Evolutionary conservation across 2,329 filamentous ascomycete genomes (phyloP).

Genomic region (Claviceps arundinis): DNA sequence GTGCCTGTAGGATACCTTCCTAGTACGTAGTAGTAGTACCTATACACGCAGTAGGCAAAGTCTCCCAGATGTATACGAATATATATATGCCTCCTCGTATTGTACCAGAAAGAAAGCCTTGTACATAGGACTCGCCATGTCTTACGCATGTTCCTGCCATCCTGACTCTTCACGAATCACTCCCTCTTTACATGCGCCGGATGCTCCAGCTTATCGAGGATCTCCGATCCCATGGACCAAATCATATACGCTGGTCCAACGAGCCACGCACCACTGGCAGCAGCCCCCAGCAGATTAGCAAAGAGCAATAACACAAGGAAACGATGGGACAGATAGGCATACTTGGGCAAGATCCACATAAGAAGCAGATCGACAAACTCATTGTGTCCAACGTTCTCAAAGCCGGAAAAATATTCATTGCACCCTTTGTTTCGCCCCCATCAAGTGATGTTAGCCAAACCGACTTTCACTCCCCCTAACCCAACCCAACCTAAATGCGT

Average conservation of each 20-base stretch:
- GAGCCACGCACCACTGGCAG: slow-evolving; percentile 40
- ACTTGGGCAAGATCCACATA: slow-evolving; percentile 49
- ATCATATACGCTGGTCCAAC: slow-evolving; percentile 39
- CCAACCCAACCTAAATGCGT: too few relatives aligned
- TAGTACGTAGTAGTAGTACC: too few relatives aligned
- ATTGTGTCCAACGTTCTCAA: slow-evolving; percentile 46
- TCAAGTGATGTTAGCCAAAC: too few relatives aligned
- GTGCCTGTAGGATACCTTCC: too few relatives aligned
- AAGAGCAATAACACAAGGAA: not conserved
- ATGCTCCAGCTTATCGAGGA: slow-evolving; percentile 31
- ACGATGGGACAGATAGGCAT: slow-evolving; percentile 13
- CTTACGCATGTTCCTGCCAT: not conserved
- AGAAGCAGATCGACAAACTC: slow-evolving; percentile 27
- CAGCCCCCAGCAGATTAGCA: slow-evolving; percentile 17
- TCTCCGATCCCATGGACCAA: slow-evolving; percentile 33
- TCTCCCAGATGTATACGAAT: too few relatives aligned
- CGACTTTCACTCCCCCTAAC: too few relatives aligned
- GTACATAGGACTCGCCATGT: not conserved
- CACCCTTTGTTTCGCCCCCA: slow-evolving; percentile 26
- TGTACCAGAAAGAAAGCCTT: too few relatives aligned
- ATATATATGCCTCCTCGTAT: too few relatives aligned
- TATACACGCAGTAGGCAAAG: too few relatives aligned
- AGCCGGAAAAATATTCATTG: slow-evolving; percentile 42
- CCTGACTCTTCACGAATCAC: slow-evolving; percentile 10
- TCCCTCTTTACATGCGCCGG: slow-evolving; percentile 28